Percentiles rank a stretch among this genome's conserved stretches.
Conservation (phyloP, 805 yeast genomes). For the Metschnikowia gelsemii region DNA sequence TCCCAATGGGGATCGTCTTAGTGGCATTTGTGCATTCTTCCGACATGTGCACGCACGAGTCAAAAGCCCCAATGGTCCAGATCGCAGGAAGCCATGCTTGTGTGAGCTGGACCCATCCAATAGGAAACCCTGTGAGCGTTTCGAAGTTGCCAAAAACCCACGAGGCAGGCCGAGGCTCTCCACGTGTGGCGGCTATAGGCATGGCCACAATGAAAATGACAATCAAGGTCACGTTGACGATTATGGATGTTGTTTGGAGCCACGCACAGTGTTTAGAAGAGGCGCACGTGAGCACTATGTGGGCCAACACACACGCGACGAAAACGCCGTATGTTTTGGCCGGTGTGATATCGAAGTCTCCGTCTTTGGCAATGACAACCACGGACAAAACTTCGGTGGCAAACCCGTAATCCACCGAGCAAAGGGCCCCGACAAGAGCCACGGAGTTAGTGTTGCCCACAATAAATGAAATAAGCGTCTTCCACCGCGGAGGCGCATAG, state of each 20-base stretch:
- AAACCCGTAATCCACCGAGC: slow-evolving; percentile 70
- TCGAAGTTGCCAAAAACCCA: slow-evolving; percentile 56
- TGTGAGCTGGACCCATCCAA: slow-evolving; percentile 52
- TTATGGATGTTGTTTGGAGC: slow-evolving; percentile 59
- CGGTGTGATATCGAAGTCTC: slow-evolving; percentile 52
- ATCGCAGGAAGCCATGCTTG: slow-evolving; percentile 60
- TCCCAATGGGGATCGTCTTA: slow-evolving; percentile 64
- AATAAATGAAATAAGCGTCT: slow-evolving; percentile 31
- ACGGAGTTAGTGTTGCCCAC: slow-evolving; percentile 69
- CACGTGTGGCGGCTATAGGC: slow-evolving; percentile 53
- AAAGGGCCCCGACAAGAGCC: slow-evolving; percentile 64
- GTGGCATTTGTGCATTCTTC: slow-evolving; percentile 69
- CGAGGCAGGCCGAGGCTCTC: slow-evolving; percentile 45
- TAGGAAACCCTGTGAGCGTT: slow-evolving; percentile 55
- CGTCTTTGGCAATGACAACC: slow-evolving; percentile 54
- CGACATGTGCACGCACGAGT: slow-evolving; percentile 68
- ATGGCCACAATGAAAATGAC: slow-evolving; percentile 59
- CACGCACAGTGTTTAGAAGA: slow-evolving; percentile 58
- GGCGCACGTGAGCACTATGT: slow-evolving; percentile 51
- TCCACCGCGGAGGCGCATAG: slow-evolving; percentile 51
- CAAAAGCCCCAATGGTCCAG: slow-evolving; percentile 77
- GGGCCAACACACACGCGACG: slow-evolving; percentile 56
- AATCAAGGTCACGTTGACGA: slow-evolving; percentile 52
- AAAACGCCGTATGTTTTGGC: slow-evolving; percentile 63
- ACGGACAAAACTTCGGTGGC: slow-evolving; percentile 59